Percentiles rank a stretch among this genome's conserved stretches.
Evolutionary conservation across 176 grass and related monocot species (phyloP).

Genomic region (Poa pratensis): DNA sequence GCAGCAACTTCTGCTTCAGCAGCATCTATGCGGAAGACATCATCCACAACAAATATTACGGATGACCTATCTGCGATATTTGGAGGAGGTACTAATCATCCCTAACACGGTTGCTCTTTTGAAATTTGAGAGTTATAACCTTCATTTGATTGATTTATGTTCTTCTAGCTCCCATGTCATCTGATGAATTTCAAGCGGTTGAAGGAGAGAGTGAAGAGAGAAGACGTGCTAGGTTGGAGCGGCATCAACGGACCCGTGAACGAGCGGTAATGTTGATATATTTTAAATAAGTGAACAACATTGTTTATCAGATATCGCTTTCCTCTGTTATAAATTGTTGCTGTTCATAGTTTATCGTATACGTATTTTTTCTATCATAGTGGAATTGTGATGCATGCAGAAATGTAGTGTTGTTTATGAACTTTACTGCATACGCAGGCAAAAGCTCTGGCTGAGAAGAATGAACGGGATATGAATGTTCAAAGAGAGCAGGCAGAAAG

Average conservation of each 20-base stretch:
- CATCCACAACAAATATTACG: conserved; percentile 83
- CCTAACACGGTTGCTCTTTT: not conserved
- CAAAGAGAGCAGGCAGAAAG: conserved; percentile 83
- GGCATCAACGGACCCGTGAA: conserved; percentile 78
- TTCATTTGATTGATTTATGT: conserved; percentile 40
- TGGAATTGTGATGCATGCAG: conserved; percentile 27
- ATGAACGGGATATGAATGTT: conserved; percentile 78
- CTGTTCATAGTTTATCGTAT: conserved; percentile 22
- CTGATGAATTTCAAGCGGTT: conserved; percentile 95
- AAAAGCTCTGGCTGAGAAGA: conserved; percentile 85
- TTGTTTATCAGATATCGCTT: not conserved
- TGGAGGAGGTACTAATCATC: conserved; percentile 78
- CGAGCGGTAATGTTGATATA: conserved; percentile 65
- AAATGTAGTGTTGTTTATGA: conserved; percentile 27
- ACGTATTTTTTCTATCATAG: not conserved
- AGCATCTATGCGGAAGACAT: conserved; percentile 67
- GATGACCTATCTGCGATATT: conserved; percentile 94
- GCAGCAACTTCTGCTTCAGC: conserved; percentile 57
- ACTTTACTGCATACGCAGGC: conserved; percentile 47
- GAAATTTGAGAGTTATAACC: not conserved
- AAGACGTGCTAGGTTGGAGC: conserved; percentile 82
- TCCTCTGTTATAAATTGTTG: conserved; percentile 18
- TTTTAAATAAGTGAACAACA: conserved; percentile 5
- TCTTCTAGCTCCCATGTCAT: conserved; percentile 72
- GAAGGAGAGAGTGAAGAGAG: conserved; percentile 91